phyloP scores from a whole-genome alignment of 2,329 filamentous ascomycete genomes.

The Beauveria bassiana region DNA sequence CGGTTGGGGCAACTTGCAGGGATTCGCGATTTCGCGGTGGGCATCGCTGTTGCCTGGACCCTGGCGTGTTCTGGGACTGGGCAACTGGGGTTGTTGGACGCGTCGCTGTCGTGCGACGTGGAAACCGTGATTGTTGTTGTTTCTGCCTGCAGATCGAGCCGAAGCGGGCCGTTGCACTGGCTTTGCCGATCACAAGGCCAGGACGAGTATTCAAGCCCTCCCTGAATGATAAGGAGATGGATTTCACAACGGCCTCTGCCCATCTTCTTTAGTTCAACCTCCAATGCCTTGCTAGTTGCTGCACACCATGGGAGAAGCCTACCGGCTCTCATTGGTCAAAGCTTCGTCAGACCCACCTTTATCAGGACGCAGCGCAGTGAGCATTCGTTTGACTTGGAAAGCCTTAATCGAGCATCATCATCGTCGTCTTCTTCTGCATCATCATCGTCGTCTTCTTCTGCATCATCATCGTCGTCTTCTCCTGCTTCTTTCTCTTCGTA shows the following conservation, averaged over 20 bases:
- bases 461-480: neutral
- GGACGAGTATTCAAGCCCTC: no score
- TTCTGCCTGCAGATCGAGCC: neutral
- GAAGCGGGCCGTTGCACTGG: neutral
- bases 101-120: constrained; percentile 2
- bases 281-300: no score
- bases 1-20: constrained; percentile 13
- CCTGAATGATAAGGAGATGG: neutral
- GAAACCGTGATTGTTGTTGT: neutral
- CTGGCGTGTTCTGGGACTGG: neutral
- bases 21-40: constrained; percentile 1
- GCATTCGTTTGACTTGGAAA: neutral
- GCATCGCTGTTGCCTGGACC: neutral
- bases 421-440: no score
- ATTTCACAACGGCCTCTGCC: no score
- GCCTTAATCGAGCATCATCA: neutral
- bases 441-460: no score
- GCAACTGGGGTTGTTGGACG: neutral
- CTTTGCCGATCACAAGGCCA: neutral
- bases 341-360: neutral
- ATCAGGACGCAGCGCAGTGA: neutral
- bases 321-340: neutral
- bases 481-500: no score
- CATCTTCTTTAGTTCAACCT: no score
- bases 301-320: no score